These are phyloP conservation scores for Eucalyptus curtisii DNA, from an alignment of 345 rosid species.

Conservation along the genomic window DNA sequence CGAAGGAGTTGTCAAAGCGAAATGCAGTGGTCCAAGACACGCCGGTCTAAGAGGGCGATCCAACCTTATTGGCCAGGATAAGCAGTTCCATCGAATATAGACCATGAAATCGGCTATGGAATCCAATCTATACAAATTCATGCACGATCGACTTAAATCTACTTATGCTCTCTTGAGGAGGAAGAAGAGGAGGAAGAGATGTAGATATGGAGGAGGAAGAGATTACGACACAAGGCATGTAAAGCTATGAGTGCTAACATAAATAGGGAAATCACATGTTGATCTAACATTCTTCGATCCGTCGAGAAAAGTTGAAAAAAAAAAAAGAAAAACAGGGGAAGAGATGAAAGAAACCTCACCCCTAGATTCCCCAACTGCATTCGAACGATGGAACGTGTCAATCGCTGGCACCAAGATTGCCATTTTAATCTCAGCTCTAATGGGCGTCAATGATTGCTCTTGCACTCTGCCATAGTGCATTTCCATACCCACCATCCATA, in stretches of 20 bases:
- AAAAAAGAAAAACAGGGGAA: background rate
- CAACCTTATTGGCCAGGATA: background rate
- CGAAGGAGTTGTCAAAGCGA: background rate
- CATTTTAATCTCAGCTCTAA: background rate
- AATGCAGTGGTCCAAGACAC: background rate
- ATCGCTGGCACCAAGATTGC: background rate
- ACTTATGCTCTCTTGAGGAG: background rate
- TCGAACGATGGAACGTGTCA: background rate
- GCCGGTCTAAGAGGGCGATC: background rate
- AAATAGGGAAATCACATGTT: background rate
- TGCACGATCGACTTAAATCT: background rate
- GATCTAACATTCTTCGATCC: too few relatives aligned
- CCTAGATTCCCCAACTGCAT: background rate
- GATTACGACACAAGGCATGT: background rate
- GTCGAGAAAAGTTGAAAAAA: background rate
- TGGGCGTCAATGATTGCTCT: background rate
- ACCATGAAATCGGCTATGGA: background rate
- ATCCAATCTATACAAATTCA: background rate
- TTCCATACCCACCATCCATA: background rate
- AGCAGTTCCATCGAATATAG: background rate
- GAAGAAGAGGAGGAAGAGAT: background rate
- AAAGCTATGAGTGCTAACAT: background rate
- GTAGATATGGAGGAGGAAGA: background rate
- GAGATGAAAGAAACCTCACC: background rate
- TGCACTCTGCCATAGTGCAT: background rate